Base-by-base conservation (phyloP, 2,329 filamentous ascomycete genomes). In the Trichoderma citrinoviride region DNA sequence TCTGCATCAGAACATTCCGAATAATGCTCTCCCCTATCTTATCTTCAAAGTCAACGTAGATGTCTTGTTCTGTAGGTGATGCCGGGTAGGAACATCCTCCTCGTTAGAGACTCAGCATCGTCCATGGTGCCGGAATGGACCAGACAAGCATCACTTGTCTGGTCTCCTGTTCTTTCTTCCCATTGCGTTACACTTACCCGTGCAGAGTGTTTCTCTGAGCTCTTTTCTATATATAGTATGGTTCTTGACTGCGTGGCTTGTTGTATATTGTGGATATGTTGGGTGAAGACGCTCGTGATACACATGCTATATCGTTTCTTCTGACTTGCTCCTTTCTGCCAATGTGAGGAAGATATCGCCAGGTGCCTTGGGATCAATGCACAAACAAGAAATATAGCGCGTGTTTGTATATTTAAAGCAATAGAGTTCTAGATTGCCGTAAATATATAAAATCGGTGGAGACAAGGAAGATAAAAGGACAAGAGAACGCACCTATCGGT, bases 1-100 rank as follows among this genome's bases (percentile, higher is more conserved):
- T 85, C 85, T 1, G 80, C 84, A 60, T 87, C 85, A 85, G 87
- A 6, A 87, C 77, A 66, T 87, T 84, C 3, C 84, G 80, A 0
- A 84, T 84, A 62, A 87, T 86, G 70, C 83, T 86, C 73, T 87
- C 84, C 15, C 83, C 84, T 10, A 87, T 80, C 60, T 86, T 83
- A 66, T 87, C 85, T 61, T 83, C 81, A 5, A 86, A 73, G 29
- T 80, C 76, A 7, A 85, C 66, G 10, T 67, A 69, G 0, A 72
- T 69, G 2, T 72, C 52, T 17, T 67, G 67, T 8, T 70, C 70
- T n/a, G n/a, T n/a, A n/a, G 1, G 68, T 33, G 1, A 66, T 66
- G 1, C 70, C 71, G 6, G 69, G 72, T 40, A 77, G 55, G 7
- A 70, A 67, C 0, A 80, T 62, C 23, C 72, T 73, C 17, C 76